phyloP scores from a whole-genome alignment of 164 flowering plant species.

The Vitis riparia region DNA sequence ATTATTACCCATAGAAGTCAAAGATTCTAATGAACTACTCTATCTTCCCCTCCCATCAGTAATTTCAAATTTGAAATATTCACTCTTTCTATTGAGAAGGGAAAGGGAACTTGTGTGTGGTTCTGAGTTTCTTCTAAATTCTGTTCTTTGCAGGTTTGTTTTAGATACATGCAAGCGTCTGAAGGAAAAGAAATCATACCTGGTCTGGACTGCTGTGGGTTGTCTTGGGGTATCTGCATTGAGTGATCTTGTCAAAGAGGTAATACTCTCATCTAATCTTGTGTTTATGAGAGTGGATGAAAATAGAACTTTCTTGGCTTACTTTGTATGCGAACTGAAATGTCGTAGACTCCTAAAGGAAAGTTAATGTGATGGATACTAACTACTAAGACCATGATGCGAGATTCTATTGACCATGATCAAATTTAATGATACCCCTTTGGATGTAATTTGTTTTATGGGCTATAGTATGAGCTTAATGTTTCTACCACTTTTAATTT shows the following conservation, averaged over 20 bases:
- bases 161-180: slow-evolving; percentile 64
- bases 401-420: neutral
- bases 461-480: too few relatives aligned
- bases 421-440: neutral
- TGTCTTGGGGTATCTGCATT: slow-evolving; percentile 79
- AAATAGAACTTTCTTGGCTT: neutral
- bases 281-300: neutral
- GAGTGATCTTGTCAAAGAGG: slow-evolving; percentile 85
- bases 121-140: slow-evolving; percentile 3
- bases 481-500: too few relatives aligned
- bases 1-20: neutral
- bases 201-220: slow-evolving; percentile 82
- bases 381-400: neutral
- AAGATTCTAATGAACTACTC: neutral
- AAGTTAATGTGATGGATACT: neutral
- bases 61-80: too few relatives aligned
- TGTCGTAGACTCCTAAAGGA: too few relatives aligned
- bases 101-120: neutral
- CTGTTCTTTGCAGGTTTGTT: slow-evolving; percentile 64
- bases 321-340: neutral
- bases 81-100: neutral
- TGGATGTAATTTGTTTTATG: neutral
- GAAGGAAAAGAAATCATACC: slow-evolving; percentile 78
- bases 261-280: slow-evolving; percentile 21
- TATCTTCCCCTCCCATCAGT: too few relatives aligned